Conservation (phyloP, 2,329 filamentous ascomycete genomes). For the Clarireedia monteithiana region DNA sequence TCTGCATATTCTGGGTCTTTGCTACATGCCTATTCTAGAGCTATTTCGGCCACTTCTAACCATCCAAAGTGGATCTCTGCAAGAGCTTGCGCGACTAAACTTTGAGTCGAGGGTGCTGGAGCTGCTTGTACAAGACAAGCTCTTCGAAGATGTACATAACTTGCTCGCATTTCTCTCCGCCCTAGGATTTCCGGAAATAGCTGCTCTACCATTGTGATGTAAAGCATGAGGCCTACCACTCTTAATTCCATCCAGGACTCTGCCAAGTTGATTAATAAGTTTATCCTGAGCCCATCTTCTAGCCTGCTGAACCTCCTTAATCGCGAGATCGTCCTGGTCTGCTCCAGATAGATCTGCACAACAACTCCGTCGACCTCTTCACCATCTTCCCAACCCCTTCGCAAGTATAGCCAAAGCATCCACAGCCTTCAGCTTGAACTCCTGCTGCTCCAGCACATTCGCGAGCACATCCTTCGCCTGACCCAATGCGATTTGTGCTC, state of each 20-base stretch:
- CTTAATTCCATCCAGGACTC: constrained; percentile 92
- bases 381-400: constrained; percentile 52
- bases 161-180: constrained; percentile 92
- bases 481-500: constrained; percentile 76
- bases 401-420: constrained; percentile 64
- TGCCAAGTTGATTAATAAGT: constrained; percentile 83
- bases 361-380: constrained; percentile 66
- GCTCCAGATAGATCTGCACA: constrained; percentile 84
- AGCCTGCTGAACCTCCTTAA: constrained; percentile 81
- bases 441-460: constrained; percentile 55
- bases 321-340: constrained; percentile 87
- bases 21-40: constrained; percentile 70
- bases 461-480: constrained; percentile 66
- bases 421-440: constrained; percentile 70
- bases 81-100: constrained; percentile 80
- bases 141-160: constrained; percentile 98
- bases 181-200: constrained; percentile 41
- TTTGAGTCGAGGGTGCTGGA: constrained; percentile 66
- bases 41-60: constrained; percentile 80
- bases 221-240: constrained; percentile 48
- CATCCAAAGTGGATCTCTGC: constrained; percentile 87
- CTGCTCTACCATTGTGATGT: background rate
- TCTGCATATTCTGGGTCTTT: constrained; percentile 65
- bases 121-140: constrained; percentile 85
- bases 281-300: constrained; percentile 95